Evolutionary conservation across 2,329 filamentous ascomycete genomes (phyloP), one percentile per base, ranked within the genome.

Genomic region (Coleophoma cylindrospora): DNA sequence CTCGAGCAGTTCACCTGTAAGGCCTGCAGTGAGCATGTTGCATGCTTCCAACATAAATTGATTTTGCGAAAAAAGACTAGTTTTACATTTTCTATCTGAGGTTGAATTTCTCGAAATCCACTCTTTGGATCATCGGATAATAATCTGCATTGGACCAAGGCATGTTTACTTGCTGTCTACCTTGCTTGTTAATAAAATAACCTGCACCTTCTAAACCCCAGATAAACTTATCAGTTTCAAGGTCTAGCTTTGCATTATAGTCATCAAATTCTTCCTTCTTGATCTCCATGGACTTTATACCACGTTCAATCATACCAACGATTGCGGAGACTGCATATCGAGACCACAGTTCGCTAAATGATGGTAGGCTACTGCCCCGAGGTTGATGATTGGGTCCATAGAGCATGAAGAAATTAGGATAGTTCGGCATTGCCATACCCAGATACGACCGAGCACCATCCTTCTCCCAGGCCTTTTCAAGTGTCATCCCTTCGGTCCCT

Each of bases 141-240:
- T 19, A 19, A 19, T 19, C 19, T 19, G 19, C 19, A 3, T 19
- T 19, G 19, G 19, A 19, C 19, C 19, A 19, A 3, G 19, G 19
- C 19, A 19, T 19, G 19, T 19, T 19, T 2, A 19, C 19, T 3
- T 19, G 19, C 19, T 19, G 19, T 19, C 19, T 19, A 19, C 19
- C 19, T 19, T 19, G 19, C 19, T 19, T 19, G 19, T 19, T 19
- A 72, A 37, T 81, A 80, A n/a, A n/a, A 37, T 37, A 12, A 3
- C n/a, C 34, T 37, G 34, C 34, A 12, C 34, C 34, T 37, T 37
- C 34, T 37, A 12, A 12, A 3, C n/a, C 3, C 34, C 34, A 37
- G 34, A 37, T 37, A n/a, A 37, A n/a, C 34, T 37, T 37, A n/a
- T 37, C n/a, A 12, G 34, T 37, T 4, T n/a, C 34, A 12, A 12